Base-by-base conservation (phyloP, 495 filamentous ascomycete genomes). In the Aspergillus nidulans region DNA sequence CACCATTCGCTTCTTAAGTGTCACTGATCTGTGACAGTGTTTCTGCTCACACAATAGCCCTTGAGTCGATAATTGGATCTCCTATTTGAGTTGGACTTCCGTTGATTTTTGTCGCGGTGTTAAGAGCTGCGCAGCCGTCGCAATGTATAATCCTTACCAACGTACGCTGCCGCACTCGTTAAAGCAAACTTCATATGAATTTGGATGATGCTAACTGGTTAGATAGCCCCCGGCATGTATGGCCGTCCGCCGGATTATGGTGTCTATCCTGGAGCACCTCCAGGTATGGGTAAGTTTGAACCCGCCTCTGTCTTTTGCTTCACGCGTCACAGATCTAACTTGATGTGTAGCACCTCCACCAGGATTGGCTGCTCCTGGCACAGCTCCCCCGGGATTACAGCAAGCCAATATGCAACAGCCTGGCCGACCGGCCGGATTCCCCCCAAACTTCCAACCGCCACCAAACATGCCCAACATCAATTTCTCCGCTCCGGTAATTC, bases 391-490 rank as follows among this genome's bases (percentile, higher is more conserved):
- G 54, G 89, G 89, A 69, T 84, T 95, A 69, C 85, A 88, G 63
- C 87, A 86, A 74, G 75, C 82, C 52, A 88, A 81, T 69, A 70
- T 72, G 64, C 73, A 80, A 57, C 86, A 86, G 77, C 68, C 77
- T 24, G 86, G 84, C 69, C 85, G 89, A 74, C 88, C 88, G 60
- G 85, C 81, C 56, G 87, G 86, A 58, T 85, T 95, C 59, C 88
- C 89, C 52, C 75, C 87, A 26, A 87, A 86, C 67, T 97, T 97
- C 68, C 91, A 96, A 76, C 83, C 90, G 20, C 92, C 92, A 20
- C 76, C 90, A 40, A 96, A 94, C 65, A 87, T 97, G 78, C 91
- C 94, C 8, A 94, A 96, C 69, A 96, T 98, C 75, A 97, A 99
- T 74, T 96, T 97, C 73, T 94, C 87, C 67, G 95, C 94, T 18